phyloP scores from a whole-genome alignment of 257 asterid genomes.

The Plantago major region DNA sequence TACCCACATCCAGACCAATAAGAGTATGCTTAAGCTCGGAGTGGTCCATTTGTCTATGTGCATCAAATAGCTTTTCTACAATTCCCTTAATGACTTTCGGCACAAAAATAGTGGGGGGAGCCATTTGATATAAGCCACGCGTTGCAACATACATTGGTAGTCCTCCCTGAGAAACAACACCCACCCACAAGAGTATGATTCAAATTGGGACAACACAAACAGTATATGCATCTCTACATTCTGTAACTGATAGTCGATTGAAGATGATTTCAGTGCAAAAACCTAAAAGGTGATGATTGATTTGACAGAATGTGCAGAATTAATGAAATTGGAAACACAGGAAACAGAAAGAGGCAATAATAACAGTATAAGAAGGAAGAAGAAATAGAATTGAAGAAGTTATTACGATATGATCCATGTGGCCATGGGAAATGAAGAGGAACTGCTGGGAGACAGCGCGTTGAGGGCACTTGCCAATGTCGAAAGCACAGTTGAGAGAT shows the following conservation, averaged over 20 bases:
- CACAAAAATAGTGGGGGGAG: slow-evolving; percentile 79
- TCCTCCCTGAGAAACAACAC: slow-evolving; percentile 58
- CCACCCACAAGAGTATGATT: not conserved
- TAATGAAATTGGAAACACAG: not conserved
- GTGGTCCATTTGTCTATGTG: slow-evolving; percentile 91
- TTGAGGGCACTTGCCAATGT: slow-evolving; percentile 95
- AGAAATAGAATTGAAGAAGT: not conserved
- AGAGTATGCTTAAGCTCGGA: slow-evolving; percentile 79
- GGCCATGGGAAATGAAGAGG: slow-evolving; percentile 97
- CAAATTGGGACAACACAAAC: not conserved
- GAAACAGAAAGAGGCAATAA: not conserved
- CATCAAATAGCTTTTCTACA: slow-evolving; percentile 88
- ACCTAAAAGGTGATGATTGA: too few relatives aligned
- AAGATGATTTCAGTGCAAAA: too few relatives aligned
- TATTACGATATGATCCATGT: slow-evolving; percentile 91
- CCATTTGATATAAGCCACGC: slow-evolving; percentile 78
- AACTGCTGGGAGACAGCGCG: slow-evolving; percentile 89
- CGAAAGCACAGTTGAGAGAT: slow-evolving; percentile 74
- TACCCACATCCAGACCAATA: slow-evolving; percentile 92
- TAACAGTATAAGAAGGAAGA: not conserved
- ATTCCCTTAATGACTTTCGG: slow-evolving; percentile 67
- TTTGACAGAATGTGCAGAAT: too few relatives aligned
- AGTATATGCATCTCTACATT: slow-evolving; percentile 1
- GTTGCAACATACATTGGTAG: slow-evolving; percentile 97
- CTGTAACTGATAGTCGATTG: too few relatives aligned